These are phyloP conservation scores for Acanthochlamys bracteata DNA, from an alignment of 106 monocot species.

Conservation along the genomic window DNA sequence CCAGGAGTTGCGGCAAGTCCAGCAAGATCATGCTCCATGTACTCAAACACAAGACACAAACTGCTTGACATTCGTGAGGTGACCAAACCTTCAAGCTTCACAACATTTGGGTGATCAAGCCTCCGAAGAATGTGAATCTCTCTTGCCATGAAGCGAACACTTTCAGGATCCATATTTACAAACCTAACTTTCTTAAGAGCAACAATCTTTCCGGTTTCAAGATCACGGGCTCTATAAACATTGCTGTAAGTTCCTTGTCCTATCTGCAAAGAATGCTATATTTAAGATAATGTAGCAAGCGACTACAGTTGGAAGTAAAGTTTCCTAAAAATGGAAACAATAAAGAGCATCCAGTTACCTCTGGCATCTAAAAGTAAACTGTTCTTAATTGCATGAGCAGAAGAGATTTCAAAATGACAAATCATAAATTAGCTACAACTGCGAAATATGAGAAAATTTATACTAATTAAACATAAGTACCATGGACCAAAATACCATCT, in stretches of 20 bases:
- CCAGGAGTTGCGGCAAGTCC: conserved; percentile 46
- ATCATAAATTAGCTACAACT: too few relatives aligned
- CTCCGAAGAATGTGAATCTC: conserved; percentile 58
- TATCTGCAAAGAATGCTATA: conserved; percentile 27
- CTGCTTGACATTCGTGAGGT: conserved; percentile 44
- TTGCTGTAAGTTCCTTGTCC: conserved; percentile 74
- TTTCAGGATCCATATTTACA: conserved; percentile 62
- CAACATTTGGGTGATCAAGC: conserved; percentile 64
- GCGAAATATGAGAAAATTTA: too few relatives aligned
- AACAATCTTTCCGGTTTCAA: conserved; percentile 58
- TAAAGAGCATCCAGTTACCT: too few relatives aligned
- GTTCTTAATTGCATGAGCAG: too few relatives aligned
- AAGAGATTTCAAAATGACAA: too few relatives aligned
- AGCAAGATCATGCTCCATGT: conserved; percentile 74
- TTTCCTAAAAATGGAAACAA: too few relatives aligned
- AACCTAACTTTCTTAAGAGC: conserved; percentile 73
- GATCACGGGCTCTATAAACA: conserved; percentile 67
- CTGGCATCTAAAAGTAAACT: too few relatives aligned
- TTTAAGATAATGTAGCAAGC: too few relatives aligned
- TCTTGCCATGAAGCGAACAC: conserved; percentile 65
- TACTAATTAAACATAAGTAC: too few relatives aligned
- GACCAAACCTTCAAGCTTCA: conserved; percentile 65
- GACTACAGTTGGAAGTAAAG: too few relatives aligned
- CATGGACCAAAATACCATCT: too few relatives aligned
- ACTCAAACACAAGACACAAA: conserved; percentile 65